Base-by-base conservation (phyloP, 495 filamentous ascomycete species). In the Cairneyella variabilis region DNA sequence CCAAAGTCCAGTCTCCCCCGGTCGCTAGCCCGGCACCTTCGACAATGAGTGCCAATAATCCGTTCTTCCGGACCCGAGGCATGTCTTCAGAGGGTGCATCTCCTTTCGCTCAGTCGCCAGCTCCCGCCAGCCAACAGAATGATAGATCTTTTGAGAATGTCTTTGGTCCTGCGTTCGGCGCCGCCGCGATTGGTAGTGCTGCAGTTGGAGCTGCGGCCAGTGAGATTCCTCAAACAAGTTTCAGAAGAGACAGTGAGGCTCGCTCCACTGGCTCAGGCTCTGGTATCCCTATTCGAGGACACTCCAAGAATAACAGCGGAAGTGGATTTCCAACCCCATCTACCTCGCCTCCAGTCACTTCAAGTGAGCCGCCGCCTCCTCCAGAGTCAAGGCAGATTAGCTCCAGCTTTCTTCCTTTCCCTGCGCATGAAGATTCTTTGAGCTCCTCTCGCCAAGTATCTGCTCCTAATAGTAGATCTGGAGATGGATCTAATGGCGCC, bases 91-190 rank as follows among this genome's bases (percentile, higher is more conserved):
- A 90, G 36, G 14, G 7, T 32, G 28, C 75, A n/a, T 76, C 76
- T 20, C 71, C 75, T 1, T 78, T 77, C 54, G 62, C 67, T 25
- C 62, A 22, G 2, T 58, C 73, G 64, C 76, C 67, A 51, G 64
- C 49, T 66, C 69, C 14, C 28, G n/a, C 55, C 46, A 69, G 59
- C 58, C 77, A 60, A 36, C 73, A 78, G 55, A 77, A 74, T 63
- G 84, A 90, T 45, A 82, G 82, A 61, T 82, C 83, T 18, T 93
- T 96, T 66, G 91, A 96, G 60, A 91, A 87, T 67, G 83, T 97
- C 26, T 97, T 96, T 66, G 91, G 91, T 1, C 87, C 88, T 34
- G 73, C 85, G 1, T 83, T 89, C 44, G 61, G 54, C 32, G 63
- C 69, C 38, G 60, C 67, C 14, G n/a, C n/a, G n/a, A n/a, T n/a